Base-by-base conservation (phyloP, 352 stramenopile genomes). In the Phytophthora pini region DNA sequence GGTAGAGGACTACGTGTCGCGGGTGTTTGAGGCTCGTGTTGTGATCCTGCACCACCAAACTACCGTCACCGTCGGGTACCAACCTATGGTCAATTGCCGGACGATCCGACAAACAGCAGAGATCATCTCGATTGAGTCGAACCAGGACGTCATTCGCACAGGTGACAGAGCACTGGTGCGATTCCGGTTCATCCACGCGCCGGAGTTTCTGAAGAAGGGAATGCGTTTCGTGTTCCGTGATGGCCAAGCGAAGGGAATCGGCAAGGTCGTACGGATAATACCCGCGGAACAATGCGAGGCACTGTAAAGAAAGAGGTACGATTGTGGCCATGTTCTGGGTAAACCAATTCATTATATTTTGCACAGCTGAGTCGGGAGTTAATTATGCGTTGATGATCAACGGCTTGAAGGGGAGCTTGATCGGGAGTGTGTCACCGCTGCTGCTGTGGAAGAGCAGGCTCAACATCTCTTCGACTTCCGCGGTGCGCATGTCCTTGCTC, bases 191-290 rank as follows among this genome's bases (percentile, higher is more conserved):
- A 86, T 97, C 63, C 90, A 98, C 62, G 85, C 87, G 31, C 82
- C 92, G 4, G 97, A 99, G 77, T 99, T 98, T 75, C 74, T 99
- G 58, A 95, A 98, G 53, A 90, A 96, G 24, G 97, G 97, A 47
- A 98, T 96, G 86, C 86, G 88, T 58, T 98, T 99, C 76, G 86
- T 99, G 32, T 99, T 99, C 62, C 93, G 98, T 49, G 97, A 99
- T 74, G 98, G 97, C 3, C 90, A 98, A 61, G 96, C 98, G 26
- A 98, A 98, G 74, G 97, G 97, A 59, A 98, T 99, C 44, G 97
- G 97, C 34, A 98, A 97, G 68, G 82, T 98, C 11, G 77, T 92
- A 27, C 79, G 82, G 40, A 88, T 95, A 84, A 52, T 95, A 27
- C 74, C 69, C 20, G 54, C 51, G 17, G 65, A 79, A 12, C 57